phyloP scores from a whole-genome alignment of 148 eudicot genomes.

The Polygonum maritimum region DNA sequence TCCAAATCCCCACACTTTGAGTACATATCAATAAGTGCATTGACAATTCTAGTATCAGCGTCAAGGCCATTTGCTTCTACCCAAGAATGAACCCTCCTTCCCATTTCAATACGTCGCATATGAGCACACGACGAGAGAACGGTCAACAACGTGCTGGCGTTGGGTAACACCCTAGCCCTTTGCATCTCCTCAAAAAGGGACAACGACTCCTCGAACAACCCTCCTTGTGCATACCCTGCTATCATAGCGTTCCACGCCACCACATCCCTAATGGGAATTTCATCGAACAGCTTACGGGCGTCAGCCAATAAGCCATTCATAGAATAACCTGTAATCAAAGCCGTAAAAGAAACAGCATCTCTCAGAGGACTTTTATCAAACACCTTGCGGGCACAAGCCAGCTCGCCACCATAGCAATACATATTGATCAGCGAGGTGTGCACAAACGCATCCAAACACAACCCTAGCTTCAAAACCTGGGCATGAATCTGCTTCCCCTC shows the following conservation, averaged over 20 bases:
- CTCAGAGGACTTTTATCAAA: constrained; percentile 35
- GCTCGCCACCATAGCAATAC: constrained; percentile 31
- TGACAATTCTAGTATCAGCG: constrained; percentile 23
- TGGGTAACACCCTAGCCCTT: constrained; percentile 21
- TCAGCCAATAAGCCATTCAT: constrained; percentile 36
- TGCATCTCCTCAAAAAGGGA: constrained; percentile 40
- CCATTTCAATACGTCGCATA: constrained; percentile 31
- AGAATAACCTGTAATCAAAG: constrained; percentile 30
- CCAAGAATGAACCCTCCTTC: constrained; percentile 34
- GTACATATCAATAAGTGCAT: constrained; percentile 53
- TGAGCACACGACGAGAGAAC: constrained; percentile 50
- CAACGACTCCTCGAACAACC: constrained; percentile 26
- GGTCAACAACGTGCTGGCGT: constrained; percentile 36
- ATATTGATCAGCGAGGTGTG: constrained; percentile 51
- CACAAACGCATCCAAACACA: constrained; percentile 37
- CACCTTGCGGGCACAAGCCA: constrained; percentile 32
- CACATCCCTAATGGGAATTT: constrained; percentile 51
- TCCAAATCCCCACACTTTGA: constrained; percentile 44
- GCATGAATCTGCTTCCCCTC: constrained; percentile 46
- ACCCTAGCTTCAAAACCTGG: constrained; percentile 47
- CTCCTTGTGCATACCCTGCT: constrained; percentile 41
- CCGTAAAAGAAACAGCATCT: constrained; percentile 40
- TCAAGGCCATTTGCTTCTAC: constrained; percentile 21
- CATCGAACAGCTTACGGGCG: constrained; percentile 47
- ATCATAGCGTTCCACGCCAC: constrained; percentile 75